Conservation (phyloP, 163 green algal genomes). For the Prototheca wickerhamii region DNA sequence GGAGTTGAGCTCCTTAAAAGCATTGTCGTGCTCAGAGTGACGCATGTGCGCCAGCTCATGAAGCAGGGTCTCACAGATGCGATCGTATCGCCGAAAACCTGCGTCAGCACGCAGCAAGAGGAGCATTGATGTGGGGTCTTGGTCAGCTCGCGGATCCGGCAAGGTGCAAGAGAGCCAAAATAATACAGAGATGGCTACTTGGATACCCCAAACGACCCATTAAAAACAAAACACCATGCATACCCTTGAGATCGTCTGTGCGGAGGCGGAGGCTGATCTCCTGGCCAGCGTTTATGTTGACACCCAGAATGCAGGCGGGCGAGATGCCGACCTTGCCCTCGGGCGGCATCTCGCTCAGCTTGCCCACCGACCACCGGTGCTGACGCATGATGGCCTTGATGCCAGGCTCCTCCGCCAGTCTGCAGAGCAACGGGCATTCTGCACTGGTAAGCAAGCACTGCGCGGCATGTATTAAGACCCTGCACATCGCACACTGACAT, state of each 20-base stretch:
- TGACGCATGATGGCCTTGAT: conserved; percentile 47
- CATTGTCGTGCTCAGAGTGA: conserved; percentile 60
- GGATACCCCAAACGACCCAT: neutral
- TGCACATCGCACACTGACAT: no score
- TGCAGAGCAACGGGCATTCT: no score
- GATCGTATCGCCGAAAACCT: conserved; percentile 69
- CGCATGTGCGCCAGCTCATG: conserved; percentile 90
- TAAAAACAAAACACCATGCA: neutral
- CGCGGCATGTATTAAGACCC: no score
- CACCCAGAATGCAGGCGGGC: conserved; percentile 61
- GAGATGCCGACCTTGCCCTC: conserved; percentile 55
- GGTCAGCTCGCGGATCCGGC: neutral
- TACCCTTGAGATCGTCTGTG: conserved; percentile 57
- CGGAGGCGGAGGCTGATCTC: conserved; percentile 71
- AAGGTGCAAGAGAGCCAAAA: neutral
- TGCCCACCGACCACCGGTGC: conserved; percentile 47
- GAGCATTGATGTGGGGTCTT: neutral
- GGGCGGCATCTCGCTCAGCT: conserved; percentile 65
- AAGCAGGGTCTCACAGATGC: conserved; percentile 71
- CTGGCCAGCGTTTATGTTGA: conserved; percentile 76
- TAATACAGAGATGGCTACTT: neutral
- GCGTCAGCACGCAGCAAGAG: conserved; percentile 1
- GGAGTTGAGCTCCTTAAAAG: conserved; percentile 77
- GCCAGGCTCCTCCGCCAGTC: conserved; percentile 41
- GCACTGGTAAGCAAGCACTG: no score